Base-by-base conservation (phyloP, 148 eudicot species). In the Vaccinium macrocarpon region DNA sequence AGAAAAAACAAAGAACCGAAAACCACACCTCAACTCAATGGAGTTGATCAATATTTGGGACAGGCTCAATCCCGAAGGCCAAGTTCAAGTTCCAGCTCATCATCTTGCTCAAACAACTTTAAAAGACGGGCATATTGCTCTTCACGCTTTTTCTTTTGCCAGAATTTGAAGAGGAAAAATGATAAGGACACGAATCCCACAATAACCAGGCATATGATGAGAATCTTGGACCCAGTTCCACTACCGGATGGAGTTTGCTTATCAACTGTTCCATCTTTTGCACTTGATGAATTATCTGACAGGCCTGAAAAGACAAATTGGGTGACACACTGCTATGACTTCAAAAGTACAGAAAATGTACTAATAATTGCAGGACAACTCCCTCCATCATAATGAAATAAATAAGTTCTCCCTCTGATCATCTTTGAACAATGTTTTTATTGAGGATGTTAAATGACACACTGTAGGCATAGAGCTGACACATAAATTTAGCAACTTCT, bases 101-200 rank as follows among this genome's bases (percentile, higher is more conserved):
- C 97, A 89, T 95, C 97, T 86, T 92, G 95, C 89, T 95, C 98
- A 88, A 95, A 95, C 90, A 95, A 88, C 91, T 95, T 95, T 42
- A 92, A 87, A 74, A 95, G 92, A 85, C 98, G 93, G 46, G 97
- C 97, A 88, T 93, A 95, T 84, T 95, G 97, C 80, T 92, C 97
- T 86, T 95, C 98, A 77, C 93, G 94, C 82, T 91, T 93, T 92
- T 93, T 95, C 90, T 91, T 95, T 87, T 91, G 98, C 93, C 95
- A 95, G 74, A 90, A 87, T 88, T 90, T 95, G 89, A 90, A 95
- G 76, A 95, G 97, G 85, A 88, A 89, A 85, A 91, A 82, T 56
- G 90, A 86, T 48, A 92, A 87, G 71, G 90, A 85, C 68, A 84
- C 89, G 73, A 91, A 86, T 77, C 88, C 92, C 78, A 88, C 88